Evolutionary conservation across 1,284 basidiomycete genomes (phyloP), one percentile per base, ranked within the genome.

Genomic region (Puccinia polysora): DNA sequence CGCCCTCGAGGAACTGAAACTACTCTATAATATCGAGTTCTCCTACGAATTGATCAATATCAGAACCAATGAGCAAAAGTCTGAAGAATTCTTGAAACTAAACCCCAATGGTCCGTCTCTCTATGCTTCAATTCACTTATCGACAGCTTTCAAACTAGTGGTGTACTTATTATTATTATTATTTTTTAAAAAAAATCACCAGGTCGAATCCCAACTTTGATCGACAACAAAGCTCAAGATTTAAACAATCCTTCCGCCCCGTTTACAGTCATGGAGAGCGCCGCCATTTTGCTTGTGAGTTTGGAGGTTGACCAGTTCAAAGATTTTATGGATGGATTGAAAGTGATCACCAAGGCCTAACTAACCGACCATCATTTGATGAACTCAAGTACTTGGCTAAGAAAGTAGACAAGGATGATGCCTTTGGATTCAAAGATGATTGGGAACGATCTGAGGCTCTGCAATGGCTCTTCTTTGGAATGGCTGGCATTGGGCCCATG

Each of bases 331-430:
- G n/a, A n/a, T n/a, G n/a, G n/a, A n/a, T n/a, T n/a, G n/a, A n/a
- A 43, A 30, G 14, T 2, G 55, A 58, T 43, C 5, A n/a, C 28
- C 8, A 28, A 18, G 38, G 59, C n/a, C 5, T 15, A 40, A 43
- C 20, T 40, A 25, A 23, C 30, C 8, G 45, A 28, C 55, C 20
- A 34, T 38, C 50, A 28, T 23, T 43, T 10, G 14, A 38, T 34
- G 25, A 28, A 32, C 14, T 10, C 28, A 20, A 67, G 30, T 64
- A 73, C 25, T 28, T 64, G 4, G 40, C 52, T 15, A 49, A 74
- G 67, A 60, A 62, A 12, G 64, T 65, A 38, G 75, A 76, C 55
- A 75, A 74, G 30, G 65, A 76, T 40, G 63, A 75, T 63, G 73
- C 68, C 7, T 68, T 74, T 25, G 53, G 55, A 20, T 74, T 73